Conservation (phyloP, 169 alveolate species). For the Plasmodium knowlesi region DNA sequence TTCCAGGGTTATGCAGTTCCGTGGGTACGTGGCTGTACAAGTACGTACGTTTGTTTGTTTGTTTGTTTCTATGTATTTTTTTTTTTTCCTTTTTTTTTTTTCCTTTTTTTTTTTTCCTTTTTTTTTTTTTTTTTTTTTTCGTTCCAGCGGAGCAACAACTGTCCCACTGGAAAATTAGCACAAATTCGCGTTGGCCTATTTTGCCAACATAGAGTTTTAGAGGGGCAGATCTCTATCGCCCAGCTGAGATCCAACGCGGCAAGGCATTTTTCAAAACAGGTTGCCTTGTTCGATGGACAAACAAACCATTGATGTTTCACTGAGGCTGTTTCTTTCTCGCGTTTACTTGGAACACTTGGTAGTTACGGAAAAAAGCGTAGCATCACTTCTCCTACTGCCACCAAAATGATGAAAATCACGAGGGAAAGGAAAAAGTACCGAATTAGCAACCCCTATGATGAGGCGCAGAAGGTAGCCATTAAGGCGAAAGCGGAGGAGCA, state of each 20-base stretch:
- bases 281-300: neutral
- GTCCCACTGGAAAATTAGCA: neutral
- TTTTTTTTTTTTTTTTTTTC: neutral
- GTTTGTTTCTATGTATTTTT: neutral
- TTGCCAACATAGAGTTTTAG: neutral
- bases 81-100: neutral
- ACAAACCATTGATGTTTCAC: neutral
- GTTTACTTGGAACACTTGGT: neutral
- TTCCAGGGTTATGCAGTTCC: neutral
- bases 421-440: conserved; percentile 70
- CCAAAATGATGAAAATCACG: conserved; percentile 48
- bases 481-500: conserved; percentile 6
- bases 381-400: neutral
- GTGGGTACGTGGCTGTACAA: neutral
- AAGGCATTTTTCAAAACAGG: neutral
- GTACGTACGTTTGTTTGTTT: too few relatives aligned
- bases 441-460: conserved; percentile 52
- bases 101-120: neutral
- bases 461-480: conserved; percentile 6
- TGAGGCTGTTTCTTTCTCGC: neutral
- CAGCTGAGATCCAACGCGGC: neutral
- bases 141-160: neutral
- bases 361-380: neutral
- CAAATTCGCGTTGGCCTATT: neutral
- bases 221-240: neutral